Percentiles rank a stretch among this genome's conserved stretches.
Conservation (phyloP, 495 filamentous ascomycete species). For the Clohesyomyces aquaticus region DNA sequence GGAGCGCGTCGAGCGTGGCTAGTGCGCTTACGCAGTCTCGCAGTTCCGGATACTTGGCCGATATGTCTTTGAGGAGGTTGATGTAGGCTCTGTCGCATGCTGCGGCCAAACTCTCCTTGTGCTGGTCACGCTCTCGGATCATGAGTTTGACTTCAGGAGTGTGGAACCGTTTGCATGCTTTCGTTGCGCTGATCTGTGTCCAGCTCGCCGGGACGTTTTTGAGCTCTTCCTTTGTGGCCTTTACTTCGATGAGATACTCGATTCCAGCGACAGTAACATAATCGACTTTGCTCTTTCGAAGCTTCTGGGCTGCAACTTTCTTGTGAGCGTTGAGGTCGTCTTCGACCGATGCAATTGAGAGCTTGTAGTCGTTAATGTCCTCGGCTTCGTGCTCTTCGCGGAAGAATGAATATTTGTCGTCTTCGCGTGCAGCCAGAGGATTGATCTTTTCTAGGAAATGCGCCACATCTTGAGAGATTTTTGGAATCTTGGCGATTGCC, state of each 20-base stretch:
- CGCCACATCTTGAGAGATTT: slow-evolving; percentile 69
- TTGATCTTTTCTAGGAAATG: slow-evolving; percentile 84
- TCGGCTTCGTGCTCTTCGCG: slow-evolving; percentile 82
- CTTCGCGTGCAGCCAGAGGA: slow-evolving; percentile 74
- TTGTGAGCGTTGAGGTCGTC: slow-evolving; percentile 81
- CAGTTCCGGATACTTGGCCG: slow-evolving; percentile 81
- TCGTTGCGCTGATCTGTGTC: slow-evolving; percentile 92
- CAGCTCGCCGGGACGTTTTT: slow-evolving; percentile 90
- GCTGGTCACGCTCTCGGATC: slow-evolving; percentile 87
- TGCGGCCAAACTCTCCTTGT: slow-evolving; percentile 88
- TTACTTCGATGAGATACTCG: slow-evolving; percentile 91
- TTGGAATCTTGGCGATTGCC: slow-evolving; percentile 76
- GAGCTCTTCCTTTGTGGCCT: slow-evolving; percentile 66
- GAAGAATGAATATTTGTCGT: slow-evolving; percentile 96
- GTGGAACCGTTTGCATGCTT: slow-evolving; percentile 90
- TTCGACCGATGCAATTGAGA: slow-evolving; percentile 91
- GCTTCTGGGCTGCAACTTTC: slow-evolving; percentile 65
- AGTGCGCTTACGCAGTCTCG: slow-evolving; percentile 87
- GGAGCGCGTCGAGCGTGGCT: slow-evolving; percentile 84
- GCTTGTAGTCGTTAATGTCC: slow-evolving; percentile 79
- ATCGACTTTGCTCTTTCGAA: slow-evolving; percentile 69
- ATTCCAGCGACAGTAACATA: slow-evolving; percentile 86
- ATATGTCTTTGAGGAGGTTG: slow-evolving; percentile 69
- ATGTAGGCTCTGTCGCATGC: slow-evolving; percentile 88
- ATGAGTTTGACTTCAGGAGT: slow-evolving; percentile 84